These are phyloP conservation scores for Fusarium pseudonygamai DNA, from an alignment of 2,329 filamentous ascomycete genomes.

Conservation along the genomic window DNA sequence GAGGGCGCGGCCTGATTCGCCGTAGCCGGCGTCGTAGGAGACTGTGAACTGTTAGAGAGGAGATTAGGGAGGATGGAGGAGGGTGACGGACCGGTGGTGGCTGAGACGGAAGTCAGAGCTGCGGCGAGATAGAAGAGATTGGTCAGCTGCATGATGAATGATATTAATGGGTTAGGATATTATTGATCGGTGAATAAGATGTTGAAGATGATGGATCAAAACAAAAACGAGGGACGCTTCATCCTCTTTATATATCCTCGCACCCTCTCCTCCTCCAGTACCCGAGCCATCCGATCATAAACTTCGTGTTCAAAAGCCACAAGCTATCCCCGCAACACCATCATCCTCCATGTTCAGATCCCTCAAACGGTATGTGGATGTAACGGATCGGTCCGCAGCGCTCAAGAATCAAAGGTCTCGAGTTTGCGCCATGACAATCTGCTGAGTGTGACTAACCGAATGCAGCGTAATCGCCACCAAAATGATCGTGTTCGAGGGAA, in stretches of 20 bases:
- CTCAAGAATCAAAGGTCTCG: neutral
- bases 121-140: constrained; percentile 50
- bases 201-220: too few species aligned
- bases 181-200: neutral
- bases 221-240: neutral
- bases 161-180: neutral
- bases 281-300: neutral
- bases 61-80: too few species aligned
- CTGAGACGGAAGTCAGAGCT: constrained; percentile 47
- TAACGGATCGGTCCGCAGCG: neutral
- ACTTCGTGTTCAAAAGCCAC: neutral
- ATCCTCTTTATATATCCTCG: neutral
- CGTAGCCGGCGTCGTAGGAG: constrained; percentile 78
- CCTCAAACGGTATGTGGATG: neutral
- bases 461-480: neutral
- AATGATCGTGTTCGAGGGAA: neutral
- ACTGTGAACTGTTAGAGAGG: constrained; percentile 51
- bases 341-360: neutral
- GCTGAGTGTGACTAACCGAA: neutral
- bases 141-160: constrained; percentile 54
- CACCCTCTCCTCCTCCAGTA: accelerated
- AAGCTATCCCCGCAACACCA: neutral
- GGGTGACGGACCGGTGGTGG: constrained; percentile 42
- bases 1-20: constrained; percentile 65
- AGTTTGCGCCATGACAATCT: neutral